Conservation (phyloP, 805 yeast genomes). For the Wickerhamomyces pijperi region DNA sequence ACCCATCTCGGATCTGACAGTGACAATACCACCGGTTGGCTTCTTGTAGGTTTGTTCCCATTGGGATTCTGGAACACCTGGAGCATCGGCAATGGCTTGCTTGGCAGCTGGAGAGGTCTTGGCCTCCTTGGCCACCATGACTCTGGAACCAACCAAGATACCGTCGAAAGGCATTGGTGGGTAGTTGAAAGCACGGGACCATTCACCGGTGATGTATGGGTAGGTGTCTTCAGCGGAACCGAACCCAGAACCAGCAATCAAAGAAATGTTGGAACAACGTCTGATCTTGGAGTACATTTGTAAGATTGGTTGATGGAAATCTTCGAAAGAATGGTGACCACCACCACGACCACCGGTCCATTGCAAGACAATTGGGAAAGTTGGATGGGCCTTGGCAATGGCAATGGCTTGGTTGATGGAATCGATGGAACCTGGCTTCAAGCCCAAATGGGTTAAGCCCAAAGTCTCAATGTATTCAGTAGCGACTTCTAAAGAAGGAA, state of each 20-base stretch:
- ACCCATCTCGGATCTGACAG: conserved; percentile 98
- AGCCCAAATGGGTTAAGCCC: conserved; percentile 86
- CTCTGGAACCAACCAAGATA: conserved; percentile 89
- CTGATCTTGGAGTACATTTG: conserved; percentile 94
- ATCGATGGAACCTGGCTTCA: conserved; percentile 96
- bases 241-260: conserved; percentile 97
- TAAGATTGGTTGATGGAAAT: conserved; percentile 94
- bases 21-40: conserved; percentile 94
- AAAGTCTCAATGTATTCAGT: conserved; percentile 88
- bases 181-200: conserved; percentile 81
- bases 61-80: conserved; percentile 79
- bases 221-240: conserved; percentile 96
- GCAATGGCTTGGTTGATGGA: conserved; percentile 77
- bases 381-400: conserved; percentile 92
- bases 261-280: conserved; percentile 77
- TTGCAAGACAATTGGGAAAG: conserved; percentile 92
- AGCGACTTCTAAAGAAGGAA: conserved; percentile 95
- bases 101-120: conserved; percentile 90
- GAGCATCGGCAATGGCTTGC: conserved; percentile 76
- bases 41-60: conserved; percentile 95
- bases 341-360: conserved; percentile 99
- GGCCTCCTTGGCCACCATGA: conserved; percentile 95
- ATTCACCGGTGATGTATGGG: conserved; percentile 94
- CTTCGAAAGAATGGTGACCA: conserved; percentile 99
- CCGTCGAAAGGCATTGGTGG: conserved; percentile 99